Evolutionary conservation across 1,284 basidiomycete genomes (phyloP).

Genomic region (Marasmius sp.): DNA sequence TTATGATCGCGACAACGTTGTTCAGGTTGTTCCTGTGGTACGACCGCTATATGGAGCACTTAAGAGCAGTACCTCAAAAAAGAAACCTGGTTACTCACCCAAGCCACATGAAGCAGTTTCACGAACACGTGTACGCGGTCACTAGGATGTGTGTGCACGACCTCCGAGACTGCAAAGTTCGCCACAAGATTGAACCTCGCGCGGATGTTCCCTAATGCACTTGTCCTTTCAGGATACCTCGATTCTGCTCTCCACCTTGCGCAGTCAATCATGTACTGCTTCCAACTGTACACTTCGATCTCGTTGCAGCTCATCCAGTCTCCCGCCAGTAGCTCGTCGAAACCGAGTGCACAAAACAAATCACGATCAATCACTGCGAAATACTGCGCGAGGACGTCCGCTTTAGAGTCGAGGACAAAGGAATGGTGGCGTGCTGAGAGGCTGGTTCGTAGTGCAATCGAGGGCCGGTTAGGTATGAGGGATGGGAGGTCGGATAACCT

Average conservation of each 20-base stretch:
- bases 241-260: conserved; percentile 68
- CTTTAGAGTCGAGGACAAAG: conserved; percentile 61
- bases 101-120: conserved; percentile 87
- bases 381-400: conserved; percentile 72
- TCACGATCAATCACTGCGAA: conserved; percentile 89
- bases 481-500: conserved; percentile 36
- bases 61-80: conserved; percentile 11
- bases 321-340: conserved; percentile 77
- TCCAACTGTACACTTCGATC: conserved; percentile 81
- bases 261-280: conserved; percentile 75
- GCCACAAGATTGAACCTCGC: conserved; percentile 87
- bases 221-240: conserved; percentile 58
- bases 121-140: conserved; percentile 69
- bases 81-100: conserved; percentile 50
- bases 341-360: conserved; percentile 78
- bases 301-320: conserved; percentile 66
- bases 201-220: conserved; percentile 74
- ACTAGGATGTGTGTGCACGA: conserved; percentile 65
- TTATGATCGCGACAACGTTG: conserved; percentile 79
- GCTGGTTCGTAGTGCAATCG: conserved; percentile 27
- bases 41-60: conserved; percentile 63
- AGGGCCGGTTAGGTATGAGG: conserved; percentile 20
- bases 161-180: conserved; percentile 81
- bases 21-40: conserved; percentile 82
- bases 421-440: conserved; percentile 53